These are phyloP conservation scores for Neurospora sp. DNA, from an alignment of 495 filamentous ascomycete genomes.

Conservation along the genomic window DNA sequence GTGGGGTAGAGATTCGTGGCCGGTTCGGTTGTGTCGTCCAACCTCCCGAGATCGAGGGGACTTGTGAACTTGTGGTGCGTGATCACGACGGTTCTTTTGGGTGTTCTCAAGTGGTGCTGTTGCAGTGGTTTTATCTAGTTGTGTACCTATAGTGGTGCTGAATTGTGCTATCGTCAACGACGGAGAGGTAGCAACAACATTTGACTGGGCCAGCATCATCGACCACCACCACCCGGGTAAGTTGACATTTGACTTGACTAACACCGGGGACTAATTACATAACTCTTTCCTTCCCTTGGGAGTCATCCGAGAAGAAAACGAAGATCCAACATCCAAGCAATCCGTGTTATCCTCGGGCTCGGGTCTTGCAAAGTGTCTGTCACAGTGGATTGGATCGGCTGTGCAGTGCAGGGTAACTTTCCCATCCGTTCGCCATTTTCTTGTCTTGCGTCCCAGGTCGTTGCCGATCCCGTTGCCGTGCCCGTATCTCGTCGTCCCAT, in stretches of 20 bases:
- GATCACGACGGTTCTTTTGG: background rate
- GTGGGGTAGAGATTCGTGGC: background rate
- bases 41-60: background rate
- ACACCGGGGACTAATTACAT: background rate
- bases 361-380: background rate
- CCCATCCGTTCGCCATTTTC: background rate
- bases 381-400: background rate
- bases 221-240: background rate
- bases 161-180: too few species aligned
- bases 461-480: background rate
- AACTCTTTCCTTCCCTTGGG: background rate
- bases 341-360: background rate
- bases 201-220: background rate
- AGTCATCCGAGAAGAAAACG: background rate
- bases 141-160: background rate
- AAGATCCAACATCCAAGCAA: background rate
- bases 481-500: background rate
- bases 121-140: too few species aligned
- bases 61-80: background rate
- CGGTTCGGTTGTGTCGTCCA: background rate
- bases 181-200: too few species aligned
- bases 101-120: background rate
- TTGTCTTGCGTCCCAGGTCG: background rate
- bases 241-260: background rate
- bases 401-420: background rate